Percentiles rank a stretch among this genome's conserved stretches.
These are phyloP conservation scores for Pythium graminicola DNA, from an alignment of 352 stramenopile genomes.

Conservation along the genomic window DNA sequence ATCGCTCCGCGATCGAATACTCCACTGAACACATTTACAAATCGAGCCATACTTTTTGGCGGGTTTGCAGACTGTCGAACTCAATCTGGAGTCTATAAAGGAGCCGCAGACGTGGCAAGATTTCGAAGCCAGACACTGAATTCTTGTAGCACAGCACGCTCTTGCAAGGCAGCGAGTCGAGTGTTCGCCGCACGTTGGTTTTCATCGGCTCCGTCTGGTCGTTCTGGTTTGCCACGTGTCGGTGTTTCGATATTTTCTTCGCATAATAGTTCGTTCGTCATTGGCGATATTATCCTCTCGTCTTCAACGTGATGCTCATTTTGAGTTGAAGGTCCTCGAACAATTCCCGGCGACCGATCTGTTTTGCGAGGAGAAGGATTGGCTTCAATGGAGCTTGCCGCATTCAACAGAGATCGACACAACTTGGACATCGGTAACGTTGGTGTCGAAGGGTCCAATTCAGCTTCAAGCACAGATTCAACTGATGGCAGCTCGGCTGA, in stretches of 20 bases:
- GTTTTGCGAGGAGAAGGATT: slow-evolving; percentile 24
- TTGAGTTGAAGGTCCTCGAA: background rate
- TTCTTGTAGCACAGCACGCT: slow-evolving; percentile 74
- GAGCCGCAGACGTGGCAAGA: too few species aligned
- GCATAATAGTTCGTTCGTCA: slow-evolving; percentile 46
- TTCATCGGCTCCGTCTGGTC: slow-evolving; percentile 2
- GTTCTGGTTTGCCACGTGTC: background rate
- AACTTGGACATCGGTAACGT: slow-evolving; percentile 33
- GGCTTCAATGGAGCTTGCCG: slow-evolving; percentile 35
- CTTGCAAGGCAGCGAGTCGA: slow-evolving; percentile 41
- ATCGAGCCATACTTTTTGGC: too few species aligned
- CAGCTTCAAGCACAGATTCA: slow-evolving; percentile 31
- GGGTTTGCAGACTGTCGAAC: too few species aligned
- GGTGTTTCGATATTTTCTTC: slow-evolving; percentile 59
- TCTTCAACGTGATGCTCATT: background rate
- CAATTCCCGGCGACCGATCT: background rate
- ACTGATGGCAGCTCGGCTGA: slow-evolving; percentile 25
- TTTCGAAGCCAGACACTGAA: too few species aligned
- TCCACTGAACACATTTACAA: too few species aligned
- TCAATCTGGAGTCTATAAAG: too few species aligned
- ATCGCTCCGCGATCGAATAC: too few species aligned
- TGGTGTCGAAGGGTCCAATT: slow-evolving; percentile 5
- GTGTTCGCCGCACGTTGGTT: background rate
- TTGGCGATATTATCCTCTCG: slow-evolving; percentile 28
- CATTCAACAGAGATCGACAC: slow-evolving; percentile 48